These are phyloP conservation scores for Eucalyptus coolabah DNA, from an alignment of 345 rosid genomes.

Conservation along the genomic window DNA sequence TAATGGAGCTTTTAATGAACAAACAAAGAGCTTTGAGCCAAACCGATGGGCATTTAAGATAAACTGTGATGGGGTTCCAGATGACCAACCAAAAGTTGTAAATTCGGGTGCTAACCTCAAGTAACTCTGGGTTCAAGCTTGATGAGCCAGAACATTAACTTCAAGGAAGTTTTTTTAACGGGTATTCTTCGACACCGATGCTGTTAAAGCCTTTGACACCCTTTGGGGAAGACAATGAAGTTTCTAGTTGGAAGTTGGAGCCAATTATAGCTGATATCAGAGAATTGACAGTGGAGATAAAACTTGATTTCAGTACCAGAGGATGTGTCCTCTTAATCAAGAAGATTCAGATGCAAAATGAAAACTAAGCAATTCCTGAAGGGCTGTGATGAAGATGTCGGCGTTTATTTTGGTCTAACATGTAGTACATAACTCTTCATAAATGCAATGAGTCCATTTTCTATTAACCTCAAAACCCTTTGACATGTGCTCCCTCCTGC, in stretches of 20 bases:
- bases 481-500: not conserved
- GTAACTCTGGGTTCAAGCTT: not conserved
- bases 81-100: not conserved
- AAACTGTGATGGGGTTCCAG: not conserved
- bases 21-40: not conserved
- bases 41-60: not conserved
- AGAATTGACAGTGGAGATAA: not conserved
- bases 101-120: not conserved
- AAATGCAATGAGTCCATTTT: not conserved
- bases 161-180: not conserved
- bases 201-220: not conserved
- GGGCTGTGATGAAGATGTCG: not conserved
- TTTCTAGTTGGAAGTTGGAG: not conserved
- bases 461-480: not conserved
- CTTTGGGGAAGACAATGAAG: not conserved
- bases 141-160: not conserved
- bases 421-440: not conserved
- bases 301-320: not conserved
- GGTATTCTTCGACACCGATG: not conserved
- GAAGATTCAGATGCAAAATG: not conserved
- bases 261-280: not conserved
- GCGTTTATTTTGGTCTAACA: not conserved
- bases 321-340: not conserved
- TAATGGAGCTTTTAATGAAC: not conserved
- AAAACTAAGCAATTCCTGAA: not conserved